Conservation (phyloP, 306 rosid genomes). For the Crataegus laevigata region DNA sequence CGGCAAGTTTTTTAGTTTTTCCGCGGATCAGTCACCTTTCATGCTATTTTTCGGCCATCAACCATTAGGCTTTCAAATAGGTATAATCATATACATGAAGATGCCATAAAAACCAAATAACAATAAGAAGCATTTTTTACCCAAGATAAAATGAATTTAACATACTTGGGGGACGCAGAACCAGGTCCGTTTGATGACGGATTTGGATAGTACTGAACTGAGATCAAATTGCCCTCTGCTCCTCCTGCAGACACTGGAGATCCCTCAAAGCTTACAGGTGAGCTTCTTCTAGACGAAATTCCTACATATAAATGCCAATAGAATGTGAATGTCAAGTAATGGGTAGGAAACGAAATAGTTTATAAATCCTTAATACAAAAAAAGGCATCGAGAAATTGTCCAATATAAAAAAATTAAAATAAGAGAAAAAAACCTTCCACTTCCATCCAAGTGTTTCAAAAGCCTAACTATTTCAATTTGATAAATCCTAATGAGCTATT, state of each 20-base stretch:
- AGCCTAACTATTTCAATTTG: not conserved
- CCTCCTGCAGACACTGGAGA: constrained; percentile 46
- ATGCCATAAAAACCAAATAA: not conserved
- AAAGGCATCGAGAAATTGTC: not conserved
- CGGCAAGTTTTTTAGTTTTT: too few species aligned
- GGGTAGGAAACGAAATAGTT: not conserved
- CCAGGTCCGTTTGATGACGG: constrained; percentile 46
- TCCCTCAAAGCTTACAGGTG: constrained; percentile 41
- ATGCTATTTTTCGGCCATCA: too few species aligned
- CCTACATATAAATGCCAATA: constrained; percentile 30
- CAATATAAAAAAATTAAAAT: not conserved
- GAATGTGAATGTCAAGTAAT: not conserved
- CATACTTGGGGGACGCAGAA: constrained; percentile 59
- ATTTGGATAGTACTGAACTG: constrained; percentile 45
- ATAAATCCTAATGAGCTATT: not conserved
- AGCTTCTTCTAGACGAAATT: constrained; percentile 46
- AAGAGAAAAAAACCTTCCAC: not conserved
- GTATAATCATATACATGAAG: not conserved
- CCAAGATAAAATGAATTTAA: constrained; percentile 4
- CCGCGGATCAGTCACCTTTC: too few species aligned
- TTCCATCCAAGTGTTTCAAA: not conserved
- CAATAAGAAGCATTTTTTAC: not conserved
- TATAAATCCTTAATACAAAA: not conserved
- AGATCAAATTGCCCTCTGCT: constrained; percentile 29
- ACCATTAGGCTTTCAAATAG: too few species aligned